Conservation (phyloP, 2,329 filamentous ascomycete genomes). For the Phaeomoniella chlamydospora region DNA sequence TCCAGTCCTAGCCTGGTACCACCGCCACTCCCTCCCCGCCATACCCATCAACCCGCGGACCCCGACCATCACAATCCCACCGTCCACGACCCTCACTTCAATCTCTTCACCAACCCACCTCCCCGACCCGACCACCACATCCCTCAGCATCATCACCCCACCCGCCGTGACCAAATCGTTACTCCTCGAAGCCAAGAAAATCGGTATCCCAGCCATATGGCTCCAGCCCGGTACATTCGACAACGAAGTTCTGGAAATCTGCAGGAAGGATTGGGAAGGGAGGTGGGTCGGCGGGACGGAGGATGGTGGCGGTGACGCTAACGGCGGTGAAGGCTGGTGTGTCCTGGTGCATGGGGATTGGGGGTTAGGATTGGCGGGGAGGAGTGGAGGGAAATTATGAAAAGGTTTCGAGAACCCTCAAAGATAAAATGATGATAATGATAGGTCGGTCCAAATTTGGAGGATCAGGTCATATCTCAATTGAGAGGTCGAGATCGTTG, state of each 20-base stretch:
- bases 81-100: conserved; percentile 44
- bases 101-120: conserved; percentile 52
- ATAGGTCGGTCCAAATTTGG: too few relatives aligned
- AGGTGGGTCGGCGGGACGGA: conserved; percentile 53
- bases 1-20: conserved; percentile 82
- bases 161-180: conserved; percentile 61
- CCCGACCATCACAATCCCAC: conserved; percentile 49
- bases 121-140: conserved; percentile 51
- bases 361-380: conserved; percentile 42
- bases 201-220: conserved; percentile 66
- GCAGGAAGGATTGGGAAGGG: conserved; percentile 52
- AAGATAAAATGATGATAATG: too few relatives aligned
- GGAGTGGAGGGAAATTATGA: conserved; percentile 23
- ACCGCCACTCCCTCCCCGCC: conserved; percentile 57
- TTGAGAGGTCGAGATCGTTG: too few relatives aligned
- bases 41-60: conserved; percentile 71
- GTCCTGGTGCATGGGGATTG: conserved; percentile 71
- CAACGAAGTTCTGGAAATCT: conserved; percentile 57
- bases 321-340: conserved; percentile 66
- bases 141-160: conserved; percentile 76
- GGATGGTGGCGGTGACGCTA: conserved; percentile 22
- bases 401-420: too few relatives aligned
- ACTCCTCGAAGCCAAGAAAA: conserved; percentile 60
- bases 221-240: conserved; percentile 85
- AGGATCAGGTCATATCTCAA: too few relatives aligned